A percentile compares a stretch with the other conserved stretches of the same genome.
Evolutionary conservation across 2,329 filamentous ascomycete species (phyloP).

Genomic region (Cryphonectria japonica): DNA sequence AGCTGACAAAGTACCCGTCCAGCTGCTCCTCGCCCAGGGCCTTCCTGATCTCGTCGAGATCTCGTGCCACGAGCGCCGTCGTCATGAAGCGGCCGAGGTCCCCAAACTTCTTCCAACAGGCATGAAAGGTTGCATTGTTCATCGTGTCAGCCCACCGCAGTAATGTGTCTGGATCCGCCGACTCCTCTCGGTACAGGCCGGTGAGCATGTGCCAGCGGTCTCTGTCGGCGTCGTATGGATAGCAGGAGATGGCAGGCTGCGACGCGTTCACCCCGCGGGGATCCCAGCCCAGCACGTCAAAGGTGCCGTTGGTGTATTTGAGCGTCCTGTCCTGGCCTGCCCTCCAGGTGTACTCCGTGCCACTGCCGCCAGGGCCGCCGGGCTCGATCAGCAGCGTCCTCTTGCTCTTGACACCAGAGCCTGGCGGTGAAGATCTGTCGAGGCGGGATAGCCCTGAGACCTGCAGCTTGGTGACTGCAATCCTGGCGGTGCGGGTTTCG

Average conservation of each 20-base stretch:
- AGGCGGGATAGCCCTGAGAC: conserved; percentile 47
- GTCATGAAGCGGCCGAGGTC: conserved; percentile 51
- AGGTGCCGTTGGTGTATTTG: conserved; percentile 47
- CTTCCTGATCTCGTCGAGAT: conserved; percentile 53
- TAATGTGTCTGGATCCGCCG: conserved; percentile 41
- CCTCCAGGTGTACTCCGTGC: conserved; percentile 47
- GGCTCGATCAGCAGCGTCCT: conserved; percentile 55
- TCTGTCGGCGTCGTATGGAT: conserved; percentile 48
- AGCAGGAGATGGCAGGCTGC: conserved; percentile 51
- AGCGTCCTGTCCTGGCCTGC: conserved; percentile 38
- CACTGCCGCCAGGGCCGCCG: conserved; percentile 55
- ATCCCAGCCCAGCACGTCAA: conserved; percentile 58
- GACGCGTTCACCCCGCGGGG: conserved; percentile 57
- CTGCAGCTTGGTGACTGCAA: conserved; percentile 55
- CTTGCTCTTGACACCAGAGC: conserved; percentile 43
- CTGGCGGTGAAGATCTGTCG: conserved; percentile 26
- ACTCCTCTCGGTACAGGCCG: conserved; percentile 44
- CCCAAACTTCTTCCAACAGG: conserved; percentile 48
- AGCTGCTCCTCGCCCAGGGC: conserved; percentile 50
- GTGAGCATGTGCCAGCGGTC: conserved; percentile 51
- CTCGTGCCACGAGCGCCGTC: conserved; percentile 52
- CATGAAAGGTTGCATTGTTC: conserved; percentile 48
- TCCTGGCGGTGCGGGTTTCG: conserved; percentile 48
- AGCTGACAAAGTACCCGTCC: conserved; percentile 55
- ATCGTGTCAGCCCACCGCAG: conserved; percentile 50